A percentile compares a stretch with the other conserved stretches of the same genome.
Conservation (phyloP, 202 grass and related monocot species). For the Hordeum pubiflorum region DNA sequence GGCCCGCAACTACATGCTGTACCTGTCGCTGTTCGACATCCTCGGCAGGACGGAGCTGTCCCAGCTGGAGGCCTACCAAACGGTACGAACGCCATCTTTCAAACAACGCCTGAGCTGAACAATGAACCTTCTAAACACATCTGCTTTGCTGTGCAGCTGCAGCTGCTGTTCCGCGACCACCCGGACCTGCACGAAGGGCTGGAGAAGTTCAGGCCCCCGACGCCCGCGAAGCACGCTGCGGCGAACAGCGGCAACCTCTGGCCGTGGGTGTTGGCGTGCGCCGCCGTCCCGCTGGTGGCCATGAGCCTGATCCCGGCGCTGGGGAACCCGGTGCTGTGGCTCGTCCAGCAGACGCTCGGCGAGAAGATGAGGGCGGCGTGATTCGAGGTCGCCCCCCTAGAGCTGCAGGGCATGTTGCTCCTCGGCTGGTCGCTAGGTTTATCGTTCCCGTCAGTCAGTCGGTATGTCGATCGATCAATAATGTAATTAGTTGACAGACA, state of each 20-base stretch:
- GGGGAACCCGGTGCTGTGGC: slow-evolving; percentile 39
- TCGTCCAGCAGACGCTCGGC: slow-evolving; percentile 42
- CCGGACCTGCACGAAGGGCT: slow-evolving; percentile 58
- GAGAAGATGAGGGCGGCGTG: slow-evolving; percentile 17
- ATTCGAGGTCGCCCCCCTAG: neutral
- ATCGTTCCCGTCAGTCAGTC: neutral
- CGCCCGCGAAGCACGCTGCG: neutral
- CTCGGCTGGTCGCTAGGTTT: neutral
- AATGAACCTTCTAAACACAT: too few relatives aligned
- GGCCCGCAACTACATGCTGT: slow-evolving; percentile 65
- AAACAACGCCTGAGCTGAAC: too few relatives aligned
- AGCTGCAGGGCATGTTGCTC: too few relatives aligned
- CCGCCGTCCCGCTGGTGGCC: slow-evolving; percentile 31
- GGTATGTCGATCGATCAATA: neutral
- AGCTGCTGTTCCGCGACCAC: slow-evolving; percentile 59
- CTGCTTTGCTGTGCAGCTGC: slow-evolving; percentile 44
- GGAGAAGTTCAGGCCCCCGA: slow-evolving; percentile 63
- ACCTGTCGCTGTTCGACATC: slow-evolving; percentile 72
- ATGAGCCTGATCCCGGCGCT: slow-evolving; percentile 41
- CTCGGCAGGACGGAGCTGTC: slow-evolving; percentile 56
- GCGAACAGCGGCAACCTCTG: slow-evolving; percentile 31
- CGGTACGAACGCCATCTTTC: slow-evolving; percentile 14
- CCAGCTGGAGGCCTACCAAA: slow-evolving; percentile 46
- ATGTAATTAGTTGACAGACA: neutral
- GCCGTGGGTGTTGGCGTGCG: slow-evolving; percentile 38